phyloP scores from a whole-genome alignment of 495 filamentous ascomycete species.

The Penicillium antarcticum region DNA sequence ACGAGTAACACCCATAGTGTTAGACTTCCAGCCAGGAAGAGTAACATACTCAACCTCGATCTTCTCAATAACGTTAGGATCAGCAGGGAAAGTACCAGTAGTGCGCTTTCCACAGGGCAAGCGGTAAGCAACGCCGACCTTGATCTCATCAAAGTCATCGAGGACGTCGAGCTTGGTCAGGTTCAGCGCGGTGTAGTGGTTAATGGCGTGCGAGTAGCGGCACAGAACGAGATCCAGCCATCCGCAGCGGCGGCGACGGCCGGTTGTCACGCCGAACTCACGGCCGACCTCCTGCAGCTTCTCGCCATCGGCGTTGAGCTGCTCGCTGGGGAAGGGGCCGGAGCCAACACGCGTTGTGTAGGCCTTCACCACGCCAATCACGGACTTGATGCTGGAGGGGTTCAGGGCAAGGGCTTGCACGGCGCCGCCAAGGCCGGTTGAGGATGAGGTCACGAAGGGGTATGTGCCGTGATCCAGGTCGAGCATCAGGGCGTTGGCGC shows the following conservation, averaged over 20 bases:
- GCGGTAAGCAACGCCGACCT: slow-evolving; percentile 72
- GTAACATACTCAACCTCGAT: slow-evolving; percentile 65
- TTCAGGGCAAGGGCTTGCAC: slow-evolving; percentile 64
- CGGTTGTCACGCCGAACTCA: slow-evolving; percentile 81
- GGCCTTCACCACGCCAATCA: slow-evolving; percentile 88
- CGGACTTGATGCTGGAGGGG: slow-evolving; percentile 48
- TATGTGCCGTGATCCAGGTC: slow-evolving; percentile 78
- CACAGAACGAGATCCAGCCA: slow-evolving; percentile 90
- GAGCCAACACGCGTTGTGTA: slow-evolving; percentile 71
- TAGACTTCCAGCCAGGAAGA: slow-evolving; percentile 73
- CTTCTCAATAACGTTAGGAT: slow-evolving; percentile 59
- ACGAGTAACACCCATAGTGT: slow-evolving; percentile 58
- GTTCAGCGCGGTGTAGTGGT: slow-evolving; percentile 76
- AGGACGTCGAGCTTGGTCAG: slow-evolving; percentile 88
- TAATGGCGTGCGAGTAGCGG: slow-evolving; percentile 67
- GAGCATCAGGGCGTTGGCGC: slow-evolving; percentile 83
- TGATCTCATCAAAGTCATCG: slow-evolving; percentile 76
- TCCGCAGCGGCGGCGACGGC: slow-evolving; percentile 78
- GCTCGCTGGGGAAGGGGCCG: slow-evolving; percentile 84
- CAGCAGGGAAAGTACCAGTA: slow-evolving; percentile 63
- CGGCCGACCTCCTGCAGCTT: slow-evolving; percentile 60
- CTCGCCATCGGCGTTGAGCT: slow-evolving; percentile 61
- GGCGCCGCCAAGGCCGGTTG: slow-evolving; percentile 71
- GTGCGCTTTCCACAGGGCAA: slow-evolving; percentile 50
- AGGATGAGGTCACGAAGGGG: slow-evolving; percentile 80